Evolutionary conservation across 352 stramenopile species (phyloP), one percentile per base, ranked within the genome.

Genomic region (Thraustochytrium striatum): DNA sequence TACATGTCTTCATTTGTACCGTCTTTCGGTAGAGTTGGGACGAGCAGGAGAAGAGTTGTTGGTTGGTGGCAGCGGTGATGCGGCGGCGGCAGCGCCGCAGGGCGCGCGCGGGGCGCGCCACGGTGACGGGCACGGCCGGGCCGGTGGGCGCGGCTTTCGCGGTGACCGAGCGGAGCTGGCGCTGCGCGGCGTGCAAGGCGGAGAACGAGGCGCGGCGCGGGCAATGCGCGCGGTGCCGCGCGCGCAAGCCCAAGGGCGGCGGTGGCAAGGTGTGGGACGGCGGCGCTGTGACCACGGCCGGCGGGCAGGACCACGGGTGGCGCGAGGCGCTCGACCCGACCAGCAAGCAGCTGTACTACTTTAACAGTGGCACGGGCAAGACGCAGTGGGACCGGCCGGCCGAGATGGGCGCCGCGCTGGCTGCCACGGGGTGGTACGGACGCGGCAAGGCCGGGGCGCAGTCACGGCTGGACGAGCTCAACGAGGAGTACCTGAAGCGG

Each of bases 301-400:
- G 50, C 50, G 58, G 43, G 2, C 36, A 38, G 21, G 65, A 55
- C 41, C 70, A 80, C 47, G 0, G 36, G 70, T 97, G 92, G 92
- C 88, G 89, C 57, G 92, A 97, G 79, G 91, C 91, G 50, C 85
- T 97, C 75, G 92, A 97, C 80, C 88, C 90, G 3, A 80, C 83
- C n/a, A 91, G 86, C 32, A 88, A 92, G 68, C 91, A 95, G 82
- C 91, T 97, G 33, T 97, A 97, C 85, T 97, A 97, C 87, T 96
- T 94, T 84, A 95, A 97, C 83, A 87, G 84, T 25, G 72, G 91
- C 73, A 96, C 92, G 7, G 88, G 90, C 28, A 78, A 85, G 72
- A 95, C 90, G 55, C 89, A 93, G 72, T 97, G 92, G 92, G 89
- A 95, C 69, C 87, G 92, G 2, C 92, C 92, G 0, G 83, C 85